Evolutionary conservation across 2,329 filamentous ascomycete species (phyloP), one percentile per base, ranked within the genome.

Genomic region (Cryphonectria parasitica): DNA sequence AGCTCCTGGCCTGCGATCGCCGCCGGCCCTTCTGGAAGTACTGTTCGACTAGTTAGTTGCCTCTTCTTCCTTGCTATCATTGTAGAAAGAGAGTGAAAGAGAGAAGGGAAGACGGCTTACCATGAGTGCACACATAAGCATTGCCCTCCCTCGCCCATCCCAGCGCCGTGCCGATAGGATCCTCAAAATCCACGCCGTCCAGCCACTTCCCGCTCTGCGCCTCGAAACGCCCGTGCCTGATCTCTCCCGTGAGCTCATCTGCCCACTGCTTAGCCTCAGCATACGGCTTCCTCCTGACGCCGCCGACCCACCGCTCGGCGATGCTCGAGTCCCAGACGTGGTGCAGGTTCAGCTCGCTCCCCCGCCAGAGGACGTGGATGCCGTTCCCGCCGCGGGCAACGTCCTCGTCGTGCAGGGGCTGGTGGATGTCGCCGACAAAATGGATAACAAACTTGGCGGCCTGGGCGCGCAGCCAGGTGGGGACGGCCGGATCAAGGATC

Each of bases 271-370:
- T 78, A 1, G 88, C 89, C 62, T 85, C 81, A 6, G 79, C 78
- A 71, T 86, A 88, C 0, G 85, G 78, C 79, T 82, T 78, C 76
- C 87, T 78, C 75, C 86, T 80, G 60, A 82, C 77, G n/a, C 85
- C 87, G 2, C 90, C 90, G 1, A 91, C 82, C 75, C 88, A 80
- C 76, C 90, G 87, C 80, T 92, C 90, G 0, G 88, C 85, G 73
- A 93, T 93, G 74, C 86, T 87, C 67, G 86, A 88, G 77, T 94
- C 92, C 91, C 91, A 94, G 22, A 93, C 87, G 70, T 90, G 86
- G 76, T 94, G 92, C 58, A 94, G 83, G 77, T 94, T 94, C 69
- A 87, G 84, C 39, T 82, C 79, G 41, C 79, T 78, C 3, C 84
- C 85, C 36, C 89, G 83, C 80, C 90, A 94, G 22, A 80, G 82